phyloP scores from a whole-genome alignment of 2,329 filamentous ascomycete species.

The Xylaria multiplex region DNA sequence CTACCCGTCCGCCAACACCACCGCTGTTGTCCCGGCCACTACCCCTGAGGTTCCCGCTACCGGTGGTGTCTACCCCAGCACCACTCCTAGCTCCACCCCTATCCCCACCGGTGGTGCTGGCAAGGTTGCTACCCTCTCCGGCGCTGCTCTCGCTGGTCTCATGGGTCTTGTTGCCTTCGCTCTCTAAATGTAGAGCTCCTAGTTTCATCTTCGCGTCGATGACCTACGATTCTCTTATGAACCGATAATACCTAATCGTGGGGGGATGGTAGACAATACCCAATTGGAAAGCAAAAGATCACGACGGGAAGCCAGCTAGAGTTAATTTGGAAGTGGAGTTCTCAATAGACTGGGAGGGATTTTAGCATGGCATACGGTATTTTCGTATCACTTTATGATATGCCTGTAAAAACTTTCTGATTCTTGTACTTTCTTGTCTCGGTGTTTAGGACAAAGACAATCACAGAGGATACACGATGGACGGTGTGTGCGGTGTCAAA shows the following conservation, averaged over 20 bases:
- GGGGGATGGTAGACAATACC: constrained; percentile 47
- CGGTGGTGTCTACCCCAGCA: constrained; percentile 31
- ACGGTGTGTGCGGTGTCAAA: constrained; percentile 50
- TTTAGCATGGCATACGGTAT: constrained; percentile 44
- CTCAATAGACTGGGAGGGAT: constrained; percentile 47
- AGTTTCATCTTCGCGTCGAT: constrained; percentile 25
- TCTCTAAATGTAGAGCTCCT: constrained; percentile 60
- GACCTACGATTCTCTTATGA: constrained; percentile 25
- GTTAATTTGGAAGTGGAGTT: constrained; percentile 42
- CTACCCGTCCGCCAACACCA: constrained; percentile 41
- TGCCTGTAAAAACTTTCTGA: constrained; percentile 51
- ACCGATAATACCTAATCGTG: constrained; percentile 41
- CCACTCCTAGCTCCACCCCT: constrained; percentile 47
- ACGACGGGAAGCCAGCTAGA: constrained; percentile 53
- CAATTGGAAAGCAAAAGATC: constrained; percentile 47
- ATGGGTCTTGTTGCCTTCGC: constrained; percentile 68
- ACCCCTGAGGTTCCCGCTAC: constrained; percentile 27
- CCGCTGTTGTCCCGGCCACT: constrained; percentile 21
- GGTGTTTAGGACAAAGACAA: constrained; percentile 50
- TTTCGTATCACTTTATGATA: constrained; percentile 53
- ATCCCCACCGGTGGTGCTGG: constrained; percentile 65
- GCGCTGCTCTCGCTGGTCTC: constrained; percentile 68
- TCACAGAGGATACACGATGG: constrained; percentile 50
- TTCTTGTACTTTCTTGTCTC: constrained; percentile 58
- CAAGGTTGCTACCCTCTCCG: constrained; percentile 66